A percentile compares a stretch with the other conserved stretches of the same genome.
phyloP scores from a whole-genome alignment of 208 protist genomes.

The Wallacemonas sp. region DNA sequence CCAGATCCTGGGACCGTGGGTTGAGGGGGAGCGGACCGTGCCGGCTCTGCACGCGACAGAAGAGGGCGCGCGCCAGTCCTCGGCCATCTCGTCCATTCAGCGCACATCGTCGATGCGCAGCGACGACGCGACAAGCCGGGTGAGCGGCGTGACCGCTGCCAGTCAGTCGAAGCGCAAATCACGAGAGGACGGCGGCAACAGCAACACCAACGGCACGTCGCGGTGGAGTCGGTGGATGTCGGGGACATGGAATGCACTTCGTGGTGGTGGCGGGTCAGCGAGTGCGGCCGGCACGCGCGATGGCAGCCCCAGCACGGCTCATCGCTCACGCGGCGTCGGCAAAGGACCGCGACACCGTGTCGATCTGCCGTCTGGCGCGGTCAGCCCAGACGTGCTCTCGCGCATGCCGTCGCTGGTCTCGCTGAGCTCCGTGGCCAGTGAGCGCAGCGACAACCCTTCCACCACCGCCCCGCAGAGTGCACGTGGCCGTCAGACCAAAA shows the following conservation, averaged over 20 bases:
- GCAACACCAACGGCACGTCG: too few species aligned
- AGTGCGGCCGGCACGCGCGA: neutral
- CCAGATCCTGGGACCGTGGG: neutral
- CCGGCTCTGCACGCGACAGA: constrained; percentile 1
- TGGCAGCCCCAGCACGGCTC: too few species aligned
- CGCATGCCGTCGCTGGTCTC: neutral
- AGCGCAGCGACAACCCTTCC: neutral
- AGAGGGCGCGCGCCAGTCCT: constrained; percentile 10
- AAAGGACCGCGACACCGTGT: neutral
- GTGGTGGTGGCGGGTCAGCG: neutral
- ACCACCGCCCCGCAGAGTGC: neutral
- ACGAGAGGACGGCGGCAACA: neutral
- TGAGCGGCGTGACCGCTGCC: neutral
- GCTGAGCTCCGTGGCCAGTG: neutral
- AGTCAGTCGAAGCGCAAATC: neutral
- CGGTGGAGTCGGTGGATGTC: constrained; percentile 2
- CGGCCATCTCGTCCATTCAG: neutral
- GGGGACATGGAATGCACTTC: neutral
- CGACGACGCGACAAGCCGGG: neutral
- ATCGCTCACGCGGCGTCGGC: neutral
- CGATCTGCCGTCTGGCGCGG: neutral
- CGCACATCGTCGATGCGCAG: neutral
- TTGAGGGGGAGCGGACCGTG: neutral
- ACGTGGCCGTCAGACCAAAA: neutral
- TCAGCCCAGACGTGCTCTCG: neutral